Base-by-base conservation (phyloP, 2,329 filamentous ascomycete species). In the Orbilia brochopaga region DNA sequence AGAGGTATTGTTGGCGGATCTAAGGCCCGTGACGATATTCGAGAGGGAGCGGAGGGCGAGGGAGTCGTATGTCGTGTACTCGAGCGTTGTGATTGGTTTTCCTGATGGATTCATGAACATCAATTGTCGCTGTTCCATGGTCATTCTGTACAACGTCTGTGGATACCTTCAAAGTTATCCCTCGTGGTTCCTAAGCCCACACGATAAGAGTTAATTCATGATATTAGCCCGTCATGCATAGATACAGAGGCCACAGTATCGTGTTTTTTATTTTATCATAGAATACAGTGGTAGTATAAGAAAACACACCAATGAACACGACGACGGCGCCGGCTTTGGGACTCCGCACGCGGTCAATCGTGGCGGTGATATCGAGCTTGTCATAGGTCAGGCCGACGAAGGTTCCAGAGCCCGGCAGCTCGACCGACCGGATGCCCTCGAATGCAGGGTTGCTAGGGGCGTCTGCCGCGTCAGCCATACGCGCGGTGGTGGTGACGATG, bases 311-410 rank as follows among this genome's bases (percentile, higher is more conserved):
- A 66, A 88, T 87, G 78, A 92, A 92, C 35, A 92, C 77, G 8
- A 92, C 89, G 54, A 91, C 88, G 11, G 90, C 90, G 4, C 90
- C 90, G 10, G 90, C 89, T 76, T 87, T 84, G 19, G 88, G 87
- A 75, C 85, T 90, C 74, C 89, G 87, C 21, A 94, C 90, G 52
- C 82, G 83, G 75, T 87, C 82, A 79, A 91, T 88, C 30, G 85
- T 81, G 3, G 81, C 76, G 19, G 83, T 81, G 19, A 84, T 80
- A 77, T 87, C 82, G 67, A 94, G 84, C 46, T 81, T 79, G 37
- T 85, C 80, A 72, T 86, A 81, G 1, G 90, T 92, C 7, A 95
- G 83, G 56, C 85, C 86, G 44, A 92, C 88, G 78, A 87, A 86
- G 78, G 88, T 87, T n/a, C n/a, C n/a, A n/a, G n/a, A n/a, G n/a